Conservation (phyloP, 495 filamentous ascomycete genomes). For the Daldinia caldariorum region DNA sequence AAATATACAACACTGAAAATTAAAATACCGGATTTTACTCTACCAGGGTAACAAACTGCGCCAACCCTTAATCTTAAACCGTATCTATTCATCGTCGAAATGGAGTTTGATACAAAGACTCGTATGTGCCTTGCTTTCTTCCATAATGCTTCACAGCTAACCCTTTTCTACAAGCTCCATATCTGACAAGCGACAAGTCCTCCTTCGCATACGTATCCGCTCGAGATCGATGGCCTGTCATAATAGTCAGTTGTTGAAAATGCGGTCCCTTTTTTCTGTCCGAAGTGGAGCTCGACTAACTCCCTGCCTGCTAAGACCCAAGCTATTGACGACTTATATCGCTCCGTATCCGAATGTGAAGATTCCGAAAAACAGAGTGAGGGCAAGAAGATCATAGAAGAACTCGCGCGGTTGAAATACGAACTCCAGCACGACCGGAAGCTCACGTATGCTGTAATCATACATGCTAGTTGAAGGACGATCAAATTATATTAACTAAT, state of each 20-base stretch:
- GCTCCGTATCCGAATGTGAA: constrained; percentile 68
- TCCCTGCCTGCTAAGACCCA: constrained; percentile 70
- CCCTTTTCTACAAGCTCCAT: constrained; percentile 67
- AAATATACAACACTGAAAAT: not conserved
- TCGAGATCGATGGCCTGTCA: constrained; percentile 89
- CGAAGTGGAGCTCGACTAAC: constrained; percentile 11
- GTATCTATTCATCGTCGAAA: constrained; percentile 12
- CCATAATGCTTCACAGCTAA: not conserved
- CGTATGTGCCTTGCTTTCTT: constrained; percentile 54
- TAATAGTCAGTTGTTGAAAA: constrained; percentile 68
- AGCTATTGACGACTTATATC: constrained; percentile 93
- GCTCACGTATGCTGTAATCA: constrained; percentile 69
- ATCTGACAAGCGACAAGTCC: constrained; percentile 78
- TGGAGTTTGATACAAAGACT: constrained; percentile 72
- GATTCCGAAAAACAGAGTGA: constrained; percentile 74
- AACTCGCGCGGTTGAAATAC: constrained; percentile 88
- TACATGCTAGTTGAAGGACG: not conserved
- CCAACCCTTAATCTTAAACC: too few relatives aligned
- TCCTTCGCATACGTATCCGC: constrained; percentile 90
- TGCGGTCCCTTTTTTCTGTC: not conserved
- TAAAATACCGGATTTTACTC: not conserved
- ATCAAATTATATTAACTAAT: constrained; percentile 16
- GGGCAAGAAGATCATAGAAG: constrained; percentile 84
- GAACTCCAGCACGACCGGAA: constrained; percentile 91
- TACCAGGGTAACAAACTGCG: too few relatives aligned